Conservation (phyloP, 306 rosid genomes). For the Biancaea sappan region DNA sequence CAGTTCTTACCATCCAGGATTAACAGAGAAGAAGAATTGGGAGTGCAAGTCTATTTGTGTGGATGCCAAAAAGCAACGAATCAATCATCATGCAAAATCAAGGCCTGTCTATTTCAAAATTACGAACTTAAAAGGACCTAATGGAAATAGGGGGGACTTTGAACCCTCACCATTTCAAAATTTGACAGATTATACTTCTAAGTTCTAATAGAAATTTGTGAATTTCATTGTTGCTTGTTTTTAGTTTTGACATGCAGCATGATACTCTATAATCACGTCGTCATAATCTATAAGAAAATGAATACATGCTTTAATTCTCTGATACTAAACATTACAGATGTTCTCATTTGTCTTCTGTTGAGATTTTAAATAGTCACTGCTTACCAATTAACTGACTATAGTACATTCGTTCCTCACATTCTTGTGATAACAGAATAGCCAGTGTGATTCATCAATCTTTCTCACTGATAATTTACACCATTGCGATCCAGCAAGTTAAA, state of each 20-base stretch:
- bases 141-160: neutral
- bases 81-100: slow-evolving; percentile 17
- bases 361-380: neutral
- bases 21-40: slow-evolving; percentile 8
- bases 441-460: slow-evolving; percentile 5
- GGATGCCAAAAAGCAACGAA: slow-evolving; percentile 17
- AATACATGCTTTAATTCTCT: neutral
- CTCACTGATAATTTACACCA: neutral
- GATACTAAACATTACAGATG: neutral
- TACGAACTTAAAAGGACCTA: slow-evolving; percentile 15
- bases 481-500: neutral
- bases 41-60: too few relatives aligned
- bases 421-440: slow-evolving; percentile 12
- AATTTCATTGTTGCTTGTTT: neutral
- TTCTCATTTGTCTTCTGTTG: neutral
- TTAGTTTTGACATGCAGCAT: neutral
- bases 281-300: neutral
- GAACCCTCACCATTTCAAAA: neutral
- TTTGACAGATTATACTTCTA: neutral
- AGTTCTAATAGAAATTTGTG: neutral
- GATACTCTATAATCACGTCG: neutral
- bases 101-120: neutral
- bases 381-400: neutral
- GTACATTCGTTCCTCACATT: neutral
- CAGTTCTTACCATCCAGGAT: neutral